Conservation (phyloP, 2,329 filamentous ascomycete species). For the Torrubiella hemipterigena region DNA sequence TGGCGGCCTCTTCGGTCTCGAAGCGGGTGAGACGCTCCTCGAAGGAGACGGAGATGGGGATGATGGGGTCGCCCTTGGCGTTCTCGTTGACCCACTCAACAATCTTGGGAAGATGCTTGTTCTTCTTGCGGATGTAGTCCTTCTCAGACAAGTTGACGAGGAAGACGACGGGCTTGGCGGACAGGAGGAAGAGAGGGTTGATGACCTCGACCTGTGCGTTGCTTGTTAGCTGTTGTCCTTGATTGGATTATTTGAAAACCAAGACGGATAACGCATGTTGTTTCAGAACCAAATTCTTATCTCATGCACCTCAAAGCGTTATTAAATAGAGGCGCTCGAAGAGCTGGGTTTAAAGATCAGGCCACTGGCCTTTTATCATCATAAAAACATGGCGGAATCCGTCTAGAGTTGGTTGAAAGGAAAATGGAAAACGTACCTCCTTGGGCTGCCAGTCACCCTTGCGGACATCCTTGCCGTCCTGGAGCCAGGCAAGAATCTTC, state of each 20-base stretch:
- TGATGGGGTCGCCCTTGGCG: conserved; percentile 75
- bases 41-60: conserved; percentile 84
- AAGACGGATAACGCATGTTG: no score
- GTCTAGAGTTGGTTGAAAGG: conserved; percentile 5
- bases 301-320: conserved; percentile 74
- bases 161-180: conserved; percentile 94
- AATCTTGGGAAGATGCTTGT: conserved; percentile 93
- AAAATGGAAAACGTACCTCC: conserved; percentile 58
- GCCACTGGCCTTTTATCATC: conserved; percentile 98
- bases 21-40: conserved; percentile 85
- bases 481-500: conserved; percentile 72
- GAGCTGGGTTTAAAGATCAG: conserved; percentile 99
- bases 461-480: conserved; percentile 85
- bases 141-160: conserved; percentile 94
- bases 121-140: conserved; percentile 98
- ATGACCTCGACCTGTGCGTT: conserved; percentile 75
- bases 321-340: conserved; percentile 73
- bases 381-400: conserved; percentile 34
- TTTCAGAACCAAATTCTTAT: conserved; percentile 69
- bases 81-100: conserved; percentile 93
- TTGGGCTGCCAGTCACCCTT: conserved; percentile 84
- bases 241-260: no score
- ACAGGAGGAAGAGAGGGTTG: conserved; percentile 89
- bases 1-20: conserved; percentile 62
- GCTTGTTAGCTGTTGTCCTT: conserved; percentile 3